phyloP scores from a whole-genome alignment of 257 asterid species.

The Verbena officinalis region DNA sequence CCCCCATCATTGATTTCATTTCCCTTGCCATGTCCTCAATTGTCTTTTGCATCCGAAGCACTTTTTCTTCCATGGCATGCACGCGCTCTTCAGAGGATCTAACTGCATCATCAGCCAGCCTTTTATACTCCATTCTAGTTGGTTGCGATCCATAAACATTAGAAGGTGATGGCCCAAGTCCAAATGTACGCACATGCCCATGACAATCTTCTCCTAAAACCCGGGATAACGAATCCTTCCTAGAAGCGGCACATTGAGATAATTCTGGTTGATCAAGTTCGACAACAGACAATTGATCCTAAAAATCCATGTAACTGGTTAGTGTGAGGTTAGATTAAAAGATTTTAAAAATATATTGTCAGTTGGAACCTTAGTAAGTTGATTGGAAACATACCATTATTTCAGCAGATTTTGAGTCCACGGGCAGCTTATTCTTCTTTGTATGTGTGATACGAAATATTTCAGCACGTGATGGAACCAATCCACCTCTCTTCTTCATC shows the following conservation, averaged over 20 bases:
- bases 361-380: background rate
- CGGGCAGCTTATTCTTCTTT: background rate
- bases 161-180: background rate
- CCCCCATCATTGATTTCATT: background rate
- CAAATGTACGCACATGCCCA: background rate
- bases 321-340: too few relatives aligned
- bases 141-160: background rate
- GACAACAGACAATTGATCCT: background rate
- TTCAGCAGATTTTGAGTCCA: background rate
- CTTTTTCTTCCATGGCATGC: background rate
- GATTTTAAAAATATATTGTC: background rate
- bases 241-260: background rate
- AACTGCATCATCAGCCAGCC: background rate
- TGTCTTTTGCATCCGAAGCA: background rate
- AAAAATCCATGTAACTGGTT: background rate
- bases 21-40: background rate
- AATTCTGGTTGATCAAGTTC: background rate
- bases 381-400: background rate
- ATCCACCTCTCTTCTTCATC: background rate
- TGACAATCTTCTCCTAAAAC: slow-evolving; percentile 2
- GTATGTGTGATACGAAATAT: background rate
- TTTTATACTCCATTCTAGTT: background rate
- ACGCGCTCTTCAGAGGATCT: background rate
- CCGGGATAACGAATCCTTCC: background rate
- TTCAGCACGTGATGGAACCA: background rate